Conservation (phyloP, 2,329 filamentous ascomycete genomes). For the Calonectria fujianensis region DNA sequence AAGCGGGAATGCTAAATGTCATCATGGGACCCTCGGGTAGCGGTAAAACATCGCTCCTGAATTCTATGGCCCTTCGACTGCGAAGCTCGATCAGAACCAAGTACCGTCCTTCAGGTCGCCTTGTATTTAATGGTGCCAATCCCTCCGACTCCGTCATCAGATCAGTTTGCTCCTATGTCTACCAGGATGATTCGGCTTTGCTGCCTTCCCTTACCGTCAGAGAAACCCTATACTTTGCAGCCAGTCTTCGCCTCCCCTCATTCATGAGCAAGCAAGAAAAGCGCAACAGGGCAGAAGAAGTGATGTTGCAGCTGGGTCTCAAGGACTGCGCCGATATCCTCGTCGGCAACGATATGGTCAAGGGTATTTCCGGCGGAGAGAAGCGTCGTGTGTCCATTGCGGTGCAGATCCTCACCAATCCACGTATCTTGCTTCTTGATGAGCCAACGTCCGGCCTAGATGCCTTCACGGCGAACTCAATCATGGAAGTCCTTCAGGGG, state of each 20-base stretch:
- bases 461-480: conserved; percentile 85
- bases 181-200: conserved; percentile 85
- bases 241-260: conserved; percentile 80
- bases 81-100: conserved; percentile 76
- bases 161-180: conserved; percentile 85
- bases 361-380: conserved; percentile 87
- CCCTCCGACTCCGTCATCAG: conserved; percentile 82
- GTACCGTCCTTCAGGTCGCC: conserved; percentile 77
- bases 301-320: conserved; percentile 83
- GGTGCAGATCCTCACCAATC: conserved; percentile 85
- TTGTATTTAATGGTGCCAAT: conserved; percentile 81
- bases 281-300: conserved; percentile 79
- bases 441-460: conserved; percentile 86
- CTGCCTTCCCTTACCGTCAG: conserved; percentile 84
- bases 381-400: conserved; percentile 87
- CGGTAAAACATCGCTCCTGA: conserved; percentile 85
- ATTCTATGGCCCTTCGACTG: conserved; percentile 81
- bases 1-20: conserved; percentile 81
- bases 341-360: conserved; percentile 82
- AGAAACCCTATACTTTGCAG: conserved; percentile 83
- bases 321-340: conserved; percentile 87
- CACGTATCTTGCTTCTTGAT: conserved; percentile 82
- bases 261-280: conserved; percentile 84
- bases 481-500: conserved; percentile 82
- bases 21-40: conserved; percentile 89